These are phyloP conservation scores for Mycena latifolia DNA, from an alignment of 768 basidiomycete species.

Conservation along the genomic window DNA sequence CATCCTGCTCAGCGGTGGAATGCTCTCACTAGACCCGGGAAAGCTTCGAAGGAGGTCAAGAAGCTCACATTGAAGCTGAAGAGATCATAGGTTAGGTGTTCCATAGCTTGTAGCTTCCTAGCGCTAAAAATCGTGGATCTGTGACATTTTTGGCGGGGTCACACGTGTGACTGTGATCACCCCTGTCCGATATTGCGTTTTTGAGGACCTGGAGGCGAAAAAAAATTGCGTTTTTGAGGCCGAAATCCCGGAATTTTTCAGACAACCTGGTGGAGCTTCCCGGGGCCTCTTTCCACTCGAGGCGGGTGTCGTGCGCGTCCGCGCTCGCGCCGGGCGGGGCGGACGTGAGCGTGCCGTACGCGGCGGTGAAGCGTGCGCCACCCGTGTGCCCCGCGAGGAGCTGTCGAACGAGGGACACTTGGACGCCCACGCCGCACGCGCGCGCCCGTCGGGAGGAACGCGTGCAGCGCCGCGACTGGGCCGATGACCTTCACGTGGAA, in stretches of 20 bases:
- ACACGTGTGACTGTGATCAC: background rate
- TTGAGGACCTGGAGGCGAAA: background rate
- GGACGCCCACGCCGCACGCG: background rate
- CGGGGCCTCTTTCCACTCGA: too few relatives aligned
- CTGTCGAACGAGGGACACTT: conserved; percentile 20
- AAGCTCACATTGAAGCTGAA: too few relatives aligned
- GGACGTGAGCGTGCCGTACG: background rate
- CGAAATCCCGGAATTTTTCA: background rate
- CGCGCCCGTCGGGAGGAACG: conserved; percentile 1
- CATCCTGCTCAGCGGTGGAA: too few relatives aligned
- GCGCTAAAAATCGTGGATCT: too few relatives aligned
- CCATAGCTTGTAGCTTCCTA: too few relatives aligned
- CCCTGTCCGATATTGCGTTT: conserved; percentile 6
- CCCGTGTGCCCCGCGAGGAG: background rate
- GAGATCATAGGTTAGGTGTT: too few relatives aligned
- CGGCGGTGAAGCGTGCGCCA: background rate
- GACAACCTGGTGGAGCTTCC: background rate
- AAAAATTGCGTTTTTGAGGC: background rate
- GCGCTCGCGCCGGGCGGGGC: conserved; percentile 17
- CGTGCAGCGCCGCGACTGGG: conserved; percentile 1
- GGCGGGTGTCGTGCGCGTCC: too few relatives aligned
- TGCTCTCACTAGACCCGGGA: too few relatives aligned
- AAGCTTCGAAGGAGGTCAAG: too few relatives aligned
- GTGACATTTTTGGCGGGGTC: too few relatives aligned
- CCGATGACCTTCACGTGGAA: conserved; percentile 21